Evolutionary conservation across 2,329 filamentous ascomycete species (phyloP).

Genomic region (Colletotrichum graminicola): DNA sequence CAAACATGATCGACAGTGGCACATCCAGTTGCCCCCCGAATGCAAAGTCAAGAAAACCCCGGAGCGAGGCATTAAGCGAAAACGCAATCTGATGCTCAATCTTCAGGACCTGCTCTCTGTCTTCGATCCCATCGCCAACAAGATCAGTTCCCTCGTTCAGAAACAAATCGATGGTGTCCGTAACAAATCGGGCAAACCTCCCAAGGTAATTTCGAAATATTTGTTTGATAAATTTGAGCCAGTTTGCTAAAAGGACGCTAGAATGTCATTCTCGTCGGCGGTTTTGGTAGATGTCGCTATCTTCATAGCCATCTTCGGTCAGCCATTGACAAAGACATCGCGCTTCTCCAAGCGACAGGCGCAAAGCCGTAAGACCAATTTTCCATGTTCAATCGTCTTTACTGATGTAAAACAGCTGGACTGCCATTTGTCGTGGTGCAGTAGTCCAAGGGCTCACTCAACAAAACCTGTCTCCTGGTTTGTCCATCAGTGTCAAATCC

Average conservation of each 20-base stretch:
- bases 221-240: accelerated
- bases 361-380: constrained; percentile 50
- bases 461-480: neutral
- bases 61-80: neutral
- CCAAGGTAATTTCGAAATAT: constrained; percentile 45
- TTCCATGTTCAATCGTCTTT: neutral
- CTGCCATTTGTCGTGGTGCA: constrained; percentile 52
- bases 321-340: neutral
- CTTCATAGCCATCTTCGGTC: constrained; percentile 45
- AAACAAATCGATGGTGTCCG: constrained; percentile 45
- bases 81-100: neutral
- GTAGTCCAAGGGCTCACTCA: constrained; percentile 46
- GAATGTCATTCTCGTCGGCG: constrained; percentile 56
- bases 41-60: neutral
- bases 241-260: constrained; percentile 33
- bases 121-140: constrained; percentile 44
- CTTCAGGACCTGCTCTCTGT: constrained; percentile 44
- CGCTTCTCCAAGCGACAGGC: constrained; percentile 49
- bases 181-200: constrained; percentile 30
- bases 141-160: constrained; percentile 45
- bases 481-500: constrained; percentile 15
- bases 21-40: constrained; percentile 41
- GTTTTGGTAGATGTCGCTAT: constrained; percentile 52
- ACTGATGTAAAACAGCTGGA: constrained; percentile 47
- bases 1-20: constrained; percentile 31